Base-by-base conservation (phyloP, 2,329 filamentous ascomycete genomes). In the Colletotrichum plurivorum region DNA sequence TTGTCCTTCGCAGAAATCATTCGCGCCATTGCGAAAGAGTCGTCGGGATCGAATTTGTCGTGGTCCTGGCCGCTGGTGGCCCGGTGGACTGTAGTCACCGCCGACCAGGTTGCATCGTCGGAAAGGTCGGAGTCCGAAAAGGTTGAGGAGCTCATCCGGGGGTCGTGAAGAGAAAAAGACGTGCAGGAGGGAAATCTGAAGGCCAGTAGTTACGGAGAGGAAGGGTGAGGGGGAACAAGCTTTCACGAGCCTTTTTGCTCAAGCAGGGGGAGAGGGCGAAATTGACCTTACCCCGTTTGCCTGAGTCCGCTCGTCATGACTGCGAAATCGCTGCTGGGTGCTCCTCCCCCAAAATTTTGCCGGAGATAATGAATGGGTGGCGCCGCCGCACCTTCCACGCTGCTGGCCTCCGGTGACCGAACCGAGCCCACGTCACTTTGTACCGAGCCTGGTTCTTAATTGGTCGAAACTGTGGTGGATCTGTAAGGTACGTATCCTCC, bases 11-110 rank as follows among this genome's bases (percentile, higher is more conserved):
- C 52, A 52, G 75, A 73, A 56, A 74, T 68, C 65, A 78, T 74
- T 52, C 74, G 74, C 49, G 77, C 72, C 71, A 79, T 74, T 25
- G 73, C 73, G 39, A 75, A 75, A 22, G 77, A 74, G 70, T 79
- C 75, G 56, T 73, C 73, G 43, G 74, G 72, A 31, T 73, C 72
- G 68, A 77, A 69, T 73, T 74, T 73, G 56, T 77, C 76, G 72
- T 78, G 72, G 65, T 75, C 74, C 48, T 78, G 76, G 51, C 72
- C 68, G 46, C 43, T 46, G 53, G 68, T 51, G 45, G 64, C 60
- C 51, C 63, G 52, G 51, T 65, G 49, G 27, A 59, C 62, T 16
- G 68, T 46, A 56, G 55, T 71, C 68, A 71, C 71, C 46, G 64
- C 63, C 55, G 65, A 43, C 58, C 41, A 69, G 52, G 27, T 58